phyloP scores from a whole-genome alignment of 306 rosid species.

The Prunus mira region DNA sequence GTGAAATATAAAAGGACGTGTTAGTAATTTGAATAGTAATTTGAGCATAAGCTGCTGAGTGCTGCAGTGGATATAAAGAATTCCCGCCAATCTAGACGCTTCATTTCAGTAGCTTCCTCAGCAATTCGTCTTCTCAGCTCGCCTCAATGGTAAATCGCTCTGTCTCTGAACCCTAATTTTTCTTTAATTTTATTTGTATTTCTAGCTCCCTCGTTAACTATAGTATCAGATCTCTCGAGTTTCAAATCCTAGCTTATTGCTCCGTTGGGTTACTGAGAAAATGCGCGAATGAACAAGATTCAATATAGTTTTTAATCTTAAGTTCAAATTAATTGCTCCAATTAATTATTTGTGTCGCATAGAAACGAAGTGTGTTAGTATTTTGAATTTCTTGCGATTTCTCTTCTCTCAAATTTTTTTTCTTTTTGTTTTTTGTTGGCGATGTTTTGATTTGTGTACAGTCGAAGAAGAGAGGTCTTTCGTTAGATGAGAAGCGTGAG shows the following conservation, averaged over 20 bases:
- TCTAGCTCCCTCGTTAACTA: neutral
- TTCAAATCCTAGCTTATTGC: neutral
- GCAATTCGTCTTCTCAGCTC: neutral
- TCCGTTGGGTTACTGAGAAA: conserved; percentile 13
- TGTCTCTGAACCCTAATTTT: neutral
- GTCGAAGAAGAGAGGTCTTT: conserved; percentile 97
- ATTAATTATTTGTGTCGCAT: neutral
- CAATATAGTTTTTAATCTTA: neutral
- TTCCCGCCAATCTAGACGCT: neutral
- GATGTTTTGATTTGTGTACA: conserved; percentile 25
- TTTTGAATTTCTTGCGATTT: neutral
- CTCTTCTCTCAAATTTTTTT: neutral
- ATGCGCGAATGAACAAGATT: neutral
- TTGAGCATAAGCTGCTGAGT: neutral
- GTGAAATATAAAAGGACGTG: neutral
- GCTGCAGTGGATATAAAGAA: neutral
- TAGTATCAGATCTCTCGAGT: neutral
- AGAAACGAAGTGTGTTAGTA: neutral
- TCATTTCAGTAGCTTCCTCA: neutral
- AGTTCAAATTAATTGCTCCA: neutral
- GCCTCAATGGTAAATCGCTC: conserved; percentile 23
- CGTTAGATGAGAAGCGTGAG: conserved; percentile 97
- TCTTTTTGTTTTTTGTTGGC: neutral
- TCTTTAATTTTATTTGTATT: neutral
- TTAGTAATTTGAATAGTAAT: neutral